These are phyloP conservation scores for Globomyces pollinis-pini DNA, from an alignment of 192 early-diverging fungal species.

Conservation along the genomic window DNA sequence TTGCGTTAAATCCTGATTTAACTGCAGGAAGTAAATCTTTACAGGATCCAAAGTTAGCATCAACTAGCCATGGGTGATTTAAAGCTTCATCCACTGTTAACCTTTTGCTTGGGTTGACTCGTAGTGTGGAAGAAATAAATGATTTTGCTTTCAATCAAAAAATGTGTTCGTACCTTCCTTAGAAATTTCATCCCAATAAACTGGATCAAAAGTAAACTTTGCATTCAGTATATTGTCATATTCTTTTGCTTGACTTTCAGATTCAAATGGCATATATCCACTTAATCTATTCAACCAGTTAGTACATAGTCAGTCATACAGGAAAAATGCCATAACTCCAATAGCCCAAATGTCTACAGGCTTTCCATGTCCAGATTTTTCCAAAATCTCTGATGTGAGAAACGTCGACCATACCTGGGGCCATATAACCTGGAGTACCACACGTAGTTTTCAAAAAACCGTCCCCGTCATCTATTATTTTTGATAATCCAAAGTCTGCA, in stretches of 20 bases:
- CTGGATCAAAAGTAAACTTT: slow-evolving; percentile 36
- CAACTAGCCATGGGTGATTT: slow-evolving; percentile 64
- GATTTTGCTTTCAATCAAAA: slow-evolving; percentile 43
- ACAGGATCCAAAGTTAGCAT: background rate
- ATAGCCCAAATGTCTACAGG: slow-evolving; percentile 92
- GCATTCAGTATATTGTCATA: slow-evolving; percentile 36
- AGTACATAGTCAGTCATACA: slow-evolving; percentile 28
- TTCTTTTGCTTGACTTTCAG: slow-evolving; percentile 29
- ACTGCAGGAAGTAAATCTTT: slow-evolving; percentile 83
- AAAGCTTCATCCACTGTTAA: slow-evolving; percentile 70
- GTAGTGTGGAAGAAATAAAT: slow-evolving; percentile 62
- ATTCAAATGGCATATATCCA: slow-evolving; percentile 55
- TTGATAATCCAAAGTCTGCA: slow-evolving; percentile 56
- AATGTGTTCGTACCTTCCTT: slow-evolving; percentile 49
- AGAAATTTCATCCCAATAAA: slow-evolving; percentile 57
- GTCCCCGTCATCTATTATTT: slow-evolving; percentile 37
- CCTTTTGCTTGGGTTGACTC: slow-evolving; percentile 53
- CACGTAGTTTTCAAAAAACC: slow-evolving; percentile 73
- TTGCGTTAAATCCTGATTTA: slow-evolving; percentile 65
- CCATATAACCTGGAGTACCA: slow-evolving; percentile 73
- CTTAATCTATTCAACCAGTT: slow-evolving; percentile 28
- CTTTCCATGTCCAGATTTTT: slow-evolving; percentile 75
- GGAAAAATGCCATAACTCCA: slow-evolving; percentile 83
- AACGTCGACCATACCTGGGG: slow-evolving; percentile 9
- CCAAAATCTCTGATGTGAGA: slow-evolving; percentile 57